Base-by-base conservation (phyloP, 768 basidiomycete species). In the Tubosaeta sp. region DNA sequence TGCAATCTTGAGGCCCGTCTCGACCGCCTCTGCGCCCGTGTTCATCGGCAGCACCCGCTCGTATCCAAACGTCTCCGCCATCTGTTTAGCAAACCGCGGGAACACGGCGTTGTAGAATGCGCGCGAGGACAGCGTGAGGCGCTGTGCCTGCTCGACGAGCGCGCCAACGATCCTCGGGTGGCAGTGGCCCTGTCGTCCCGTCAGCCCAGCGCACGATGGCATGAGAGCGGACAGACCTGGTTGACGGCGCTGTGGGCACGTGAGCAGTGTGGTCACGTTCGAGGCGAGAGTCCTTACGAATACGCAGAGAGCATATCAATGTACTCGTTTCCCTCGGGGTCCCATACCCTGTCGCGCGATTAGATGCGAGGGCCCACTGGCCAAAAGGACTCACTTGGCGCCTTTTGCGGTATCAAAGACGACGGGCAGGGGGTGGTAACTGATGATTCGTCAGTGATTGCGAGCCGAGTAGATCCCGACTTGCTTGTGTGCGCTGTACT, bases 31-130 rank as follows among this genome's bases (percentile, higher is more conserved):
- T 1, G 94, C 94, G 43, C 95, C 95, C 1, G 95, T 98, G 78
- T 99, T 99, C 94, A 98, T 97, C 22, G 95, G 95, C 9, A 98
- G 76, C 2, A 97, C 92, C 85, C 93, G 94, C 56, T 95, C 95
- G 69, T 89, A 97, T 12, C 86, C 86, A 64, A 95, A 93, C 72
- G 89, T 81, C 53, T 82, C 73, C 1, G 88, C 91, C 53, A 97
- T 76, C 68, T 83, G 80, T 73, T 89, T 78, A 1, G 94, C 92
- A 68, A 94, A 99, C n/a, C 75, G 78, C 0, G 93, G 94, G 59
- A 99, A 91, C 57, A 86, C 79, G 43, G 85, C 85, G 62, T 95
- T 97, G 76, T 97, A 92, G 76, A 99, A 98, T 0, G 97, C 97
- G 54, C 97, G 81, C 41, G 95, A 97, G 5, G 92, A 93, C 44